Conservation (phyloP, 1,284 basidiomycete genomes). For the Pyrrhoderma noxium region DNA sequence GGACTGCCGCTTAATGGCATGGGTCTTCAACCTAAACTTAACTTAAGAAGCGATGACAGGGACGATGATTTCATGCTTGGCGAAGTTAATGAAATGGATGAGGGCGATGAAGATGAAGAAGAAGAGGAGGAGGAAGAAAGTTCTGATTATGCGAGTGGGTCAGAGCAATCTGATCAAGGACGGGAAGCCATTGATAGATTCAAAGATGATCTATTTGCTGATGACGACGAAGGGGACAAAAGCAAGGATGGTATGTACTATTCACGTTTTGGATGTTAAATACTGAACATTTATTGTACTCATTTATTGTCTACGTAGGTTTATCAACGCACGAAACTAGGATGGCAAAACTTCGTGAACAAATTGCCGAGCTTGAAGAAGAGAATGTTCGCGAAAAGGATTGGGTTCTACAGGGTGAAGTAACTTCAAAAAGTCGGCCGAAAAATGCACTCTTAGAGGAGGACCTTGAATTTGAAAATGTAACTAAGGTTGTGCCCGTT, state of each 20-base stretch:
- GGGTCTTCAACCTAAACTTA: conserved; percentile 29
- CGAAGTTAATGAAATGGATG: conserved; percentile 8
- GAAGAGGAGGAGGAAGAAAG: conserved; percentile 30
- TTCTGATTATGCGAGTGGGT: conserved; percentile 20
- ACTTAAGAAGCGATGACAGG: conserved; percentile 29
- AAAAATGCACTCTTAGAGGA: conserved; percentile 91
- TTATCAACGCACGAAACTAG: conserved; percentile 60
- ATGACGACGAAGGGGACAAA: conserved; percentile 42
- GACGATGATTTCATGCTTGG: conserved; percentile 19
- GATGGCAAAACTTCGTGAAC: conserved; percentile 48
- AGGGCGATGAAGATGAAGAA: conserved; percentile 23
- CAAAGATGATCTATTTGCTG: conserved; percentile 63
- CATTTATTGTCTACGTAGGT: conserved; percentile 21
- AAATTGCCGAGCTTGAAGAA: conserved; percentile 64
- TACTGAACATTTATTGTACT: background rate
- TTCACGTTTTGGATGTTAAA: background rate
- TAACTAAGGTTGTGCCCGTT: conserved; percentile 80
- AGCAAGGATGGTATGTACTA: conserved; percentile 31
- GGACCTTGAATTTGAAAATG: conserved; percentile 91
- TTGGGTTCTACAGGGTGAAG: conserved; percentile 94
- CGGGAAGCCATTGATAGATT: conserved; percentile 47
- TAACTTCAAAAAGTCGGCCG: conserved; percentile 74
- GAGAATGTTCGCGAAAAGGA: conserved; percentile 69
- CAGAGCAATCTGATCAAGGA: conserved; percentile 22
- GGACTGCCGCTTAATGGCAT: conserved; percentile 40